Evolutionary conservation across 1,284 basidiomycete species (phyloP).

Genomic region (Puccinia horiana): DNA sequence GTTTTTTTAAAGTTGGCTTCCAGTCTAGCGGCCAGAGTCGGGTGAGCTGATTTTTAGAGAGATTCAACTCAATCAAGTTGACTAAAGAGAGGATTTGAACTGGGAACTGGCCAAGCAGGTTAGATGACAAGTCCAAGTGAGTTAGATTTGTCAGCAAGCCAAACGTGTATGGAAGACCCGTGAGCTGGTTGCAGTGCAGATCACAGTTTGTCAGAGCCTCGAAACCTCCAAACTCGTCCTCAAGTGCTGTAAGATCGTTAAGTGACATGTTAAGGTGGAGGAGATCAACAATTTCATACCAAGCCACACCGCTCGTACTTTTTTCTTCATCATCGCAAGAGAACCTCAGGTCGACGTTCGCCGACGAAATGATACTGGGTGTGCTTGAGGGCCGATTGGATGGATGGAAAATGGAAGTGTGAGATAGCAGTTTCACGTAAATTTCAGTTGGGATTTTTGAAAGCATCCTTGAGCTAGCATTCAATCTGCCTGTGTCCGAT

Average conservation of each 20-base stretch:
- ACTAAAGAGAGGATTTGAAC: conserved; percentile 30
- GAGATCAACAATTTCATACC: conserved; percentile 39
- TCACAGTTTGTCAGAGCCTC: conserved; percentile 33
- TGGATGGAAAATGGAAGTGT: conserved; percentile 43
- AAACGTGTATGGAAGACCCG: conserved; percentile 23
- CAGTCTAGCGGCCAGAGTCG: conserved; percentile 37
- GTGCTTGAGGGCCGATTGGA: conserved; percentile 21
- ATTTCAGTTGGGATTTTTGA: conserved; percentile 24
- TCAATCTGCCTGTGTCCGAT: conserved; percentile 29
- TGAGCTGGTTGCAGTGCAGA: conserved; percentile 36
- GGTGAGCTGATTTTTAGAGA: conserved; percentile 34
- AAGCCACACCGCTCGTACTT: conserved; percentile 16
- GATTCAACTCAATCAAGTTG: conserved; percentile 35
- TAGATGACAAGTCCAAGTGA: conserved; percentile 37
- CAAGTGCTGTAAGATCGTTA: conserved; percentile 31
- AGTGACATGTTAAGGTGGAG: conserved; percentile 29
- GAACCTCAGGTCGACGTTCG: background rate
- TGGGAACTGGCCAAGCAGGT: conserved; percentile 29
- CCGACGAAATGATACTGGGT: background rate
- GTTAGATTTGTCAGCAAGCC: conserved; percentile 39
- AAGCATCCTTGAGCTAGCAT: conserved; percentile 39
- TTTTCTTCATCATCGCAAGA: conserved; percentile 9
- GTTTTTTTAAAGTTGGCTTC: conserved; percentile 33
- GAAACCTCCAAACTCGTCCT: conserved; percentile 39
- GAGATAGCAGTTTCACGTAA: conserved; percentile 31